Base-by-base conservation (phyloP, 768 basidiomycete genomes). In the Thelephora aurantiotincta region DNA sequence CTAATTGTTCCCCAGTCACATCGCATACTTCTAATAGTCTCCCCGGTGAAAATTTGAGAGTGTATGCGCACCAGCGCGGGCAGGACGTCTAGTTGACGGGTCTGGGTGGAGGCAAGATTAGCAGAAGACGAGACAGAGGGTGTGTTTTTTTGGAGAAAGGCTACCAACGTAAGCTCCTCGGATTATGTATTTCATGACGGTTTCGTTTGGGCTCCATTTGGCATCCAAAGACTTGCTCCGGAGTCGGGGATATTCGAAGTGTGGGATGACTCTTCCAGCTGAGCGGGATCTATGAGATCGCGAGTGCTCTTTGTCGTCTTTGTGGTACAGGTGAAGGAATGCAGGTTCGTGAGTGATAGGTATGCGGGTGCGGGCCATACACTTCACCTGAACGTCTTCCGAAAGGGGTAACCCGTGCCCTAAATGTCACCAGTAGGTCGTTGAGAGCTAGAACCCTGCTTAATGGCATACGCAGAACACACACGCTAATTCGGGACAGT, bases 1-100 rank as follows among this genome's bases (percentile, higher is more conserved):
- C 93, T 3, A 99, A 73, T 63, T 99, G 96, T 64, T 98, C 93
- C 12, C 96, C 96, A 99, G 63, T 99, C 96, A 60, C 96, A 99
- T 30, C 96, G 82, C 86, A 96, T 92, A 70, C 91, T 81, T 22
- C 96, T 96, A 49, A 98, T 78, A 7, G 93, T 98, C 64, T 98
- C 96, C 22, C 96, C 96, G 0, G 96, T 99, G 66, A 91, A 98
- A 63, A 96, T 98, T 63, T 99, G 96, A 23, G 91, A 96, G 64
- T 99, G 96, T 45, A 99, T 90, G 35, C 96, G 80, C 41, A 99
- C 80, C 45, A 98, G 76, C 0, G 96, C 91, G 0, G 81, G 65
- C 1, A 84, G 84, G 33, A 81, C 60, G 38, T 59, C 55, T 48
- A 68, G 55, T 18, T 47, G 9, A 9, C 44, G 38, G 9, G 46